Base-by-base conservation (phyloP, 2,329 filamentous ascomycete species). In the Aureobasidium sp. region DNA sequence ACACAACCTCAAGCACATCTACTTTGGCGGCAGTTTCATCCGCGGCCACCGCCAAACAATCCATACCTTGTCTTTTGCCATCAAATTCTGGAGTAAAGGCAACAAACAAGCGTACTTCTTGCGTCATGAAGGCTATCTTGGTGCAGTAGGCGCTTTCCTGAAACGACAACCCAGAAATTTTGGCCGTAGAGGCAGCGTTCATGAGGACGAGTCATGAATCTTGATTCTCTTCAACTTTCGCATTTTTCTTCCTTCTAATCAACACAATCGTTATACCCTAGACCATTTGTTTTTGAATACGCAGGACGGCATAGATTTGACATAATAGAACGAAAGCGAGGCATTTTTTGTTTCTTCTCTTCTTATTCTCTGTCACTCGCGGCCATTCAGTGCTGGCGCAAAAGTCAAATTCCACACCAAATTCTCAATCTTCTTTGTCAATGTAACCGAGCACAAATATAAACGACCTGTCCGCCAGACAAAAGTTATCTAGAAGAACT, bases 21-120 rank as follows among this genome's bases (percentile, higher is more conserved):
- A 99, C 78, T 99, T 99, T 75, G 94, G 94, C 26, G 94, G 94
- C 27, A 94, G 89, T 7, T 99, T 97, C 73, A 97, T 99, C 72
- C 87, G 94, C 46, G 94, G 94, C 44, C 94, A 99, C 74, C 86
- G 89, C 17, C 94, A 97, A 77, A 99, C 94, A 13, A 99, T 99
- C 85, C 96, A 97, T 75, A 97, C 94, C 0, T 81, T 99, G 10
- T 92, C 89, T 61, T 99, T 96, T 72, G 94, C 93, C 71, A 97
- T 99, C 77, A 91, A 91, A 69, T 99, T 97, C 77, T 99, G 94
- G 94, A 92, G 89, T 67, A 91, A 94, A 72, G 93, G 92, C 46
- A 82, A 87, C 71, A 97, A 96, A 75, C 91, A 97, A 75, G 94
- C 94, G 0, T 97, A 96, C 74, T 99, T 99, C 74, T 74, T 99